These are phyloP conservation scores for Gonapodya sp. DNA, from an alignment of 192 early-diverging fungal species.

Conservation along the genomic window DNA sequence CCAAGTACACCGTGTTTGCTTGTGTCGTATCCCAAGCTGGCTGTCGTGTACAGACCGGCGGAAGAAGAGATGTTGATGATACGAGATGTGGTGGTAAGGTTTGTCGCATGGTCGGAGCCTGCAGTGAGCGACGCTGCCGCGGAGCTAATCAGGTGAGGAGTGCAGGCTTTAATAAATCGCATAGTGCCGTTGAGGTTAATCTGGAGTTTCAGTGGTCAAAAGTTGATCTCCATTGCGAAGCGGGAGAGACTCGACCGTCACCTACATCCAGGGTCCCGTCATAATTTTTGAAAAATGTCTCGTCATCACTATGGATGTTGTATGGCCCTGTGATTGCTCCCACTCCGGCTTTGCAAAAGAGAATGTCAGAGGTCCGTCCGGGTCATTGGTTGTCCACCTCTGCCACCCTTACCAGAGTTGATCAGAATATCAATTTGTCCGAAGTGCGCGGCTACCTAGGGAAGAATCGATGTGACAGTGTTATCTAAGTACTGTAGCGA, in stretches of 20 bases:
- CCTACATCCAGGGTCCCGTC: background rate
- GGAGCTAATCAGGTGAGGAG: background rate
- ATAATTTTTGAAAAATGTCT: background rate
- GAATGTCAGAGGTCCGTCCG: background rate
- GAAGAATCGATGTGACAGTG: too few relatives aligned
- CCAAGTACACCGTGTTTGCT: conserved; percentile 7
- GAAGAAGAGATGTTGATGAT: conserved; percentile 7
- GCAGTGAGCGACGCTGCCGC: background rate
- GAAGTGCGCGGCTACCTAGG: background rate
- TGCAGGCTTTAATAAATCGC: conserved; percentile 1
- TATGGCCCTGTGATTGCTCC: background rate
- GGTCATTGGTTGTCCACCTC: background rate
- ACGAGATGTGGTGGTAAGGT: background rate
- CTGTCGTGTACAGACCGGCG: conserved; percentile 8
- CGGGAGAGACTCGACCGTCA: background rate
- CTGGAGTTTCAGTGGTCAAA: background rate
- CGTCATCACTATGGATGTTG: background rate
- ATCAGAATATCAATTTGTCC: background rate
- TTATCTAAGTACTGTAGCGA: too few relatives aligned
- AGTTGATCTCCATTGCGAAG: too few relatives aligned
- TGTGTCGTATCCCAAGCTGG: background rate
- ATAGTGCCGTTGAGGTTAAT: conserved; percentile 4
- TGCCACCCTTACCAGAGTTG: background rate
- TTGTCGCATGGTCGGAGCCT: background rate
- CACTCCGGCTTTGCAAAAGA: background rate